phyloP scores from a whole-genome alignment of 2,329 filamentous ascomycete species.

The Scytalidium lignicola region DNA sequence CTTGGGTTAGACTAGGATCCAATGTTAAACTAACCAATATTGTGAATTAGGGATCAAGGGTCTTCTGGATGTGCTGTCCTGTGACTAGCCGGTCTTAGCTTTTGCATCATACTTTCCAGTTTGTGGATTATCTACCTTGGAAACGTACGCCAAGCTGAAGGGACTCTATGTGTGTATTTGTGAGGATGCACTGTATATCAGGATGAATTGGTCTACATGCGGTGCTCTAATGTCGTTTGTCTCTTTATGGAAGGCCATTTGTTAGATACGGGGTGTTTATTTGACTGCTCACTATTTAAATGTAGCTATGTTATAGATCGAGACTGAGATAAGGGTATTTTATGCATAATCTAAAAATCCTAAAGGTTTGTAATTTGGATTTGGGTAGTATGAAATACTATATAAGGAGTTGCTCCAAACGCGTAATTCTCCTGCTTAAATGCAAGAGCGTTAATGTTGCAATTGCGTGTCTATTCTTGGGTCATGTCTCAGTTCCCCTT shows the following conservation, averaged over 20 bases:
- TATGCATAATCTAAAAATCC: too few species aligned
- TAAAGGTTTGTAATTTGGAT: too few species aligned
- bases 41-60: not conserved
- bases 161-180: not conserved
- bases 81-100: slow-evolving; percentile 3
- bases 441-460: too few species aligned
- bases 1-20: not conserved
- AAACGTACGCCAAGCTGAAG: not conserved
- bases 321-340: too few species aligned
- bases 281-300: not conserved
- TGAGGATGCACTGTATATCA: not conserved
- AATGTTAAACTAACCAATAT: not conserved
- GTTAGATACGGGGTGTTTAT: not conserved
- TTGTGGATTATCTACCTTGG: slow-evolving; percentile 1
- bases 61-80: not conserved
- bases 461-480: too few species aligned
- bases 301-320: not conserved
- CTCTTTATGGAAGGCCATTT: not conserved
- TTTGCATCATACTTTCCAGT: not conserved
- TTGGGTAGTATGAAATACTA: too few species aligned
- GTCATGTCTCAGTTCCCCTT: too few species aligned
- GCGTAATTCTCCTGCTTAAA: too few species aligned
- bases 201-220: not conserved
- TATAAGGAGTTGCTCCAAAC: too few species aligned
- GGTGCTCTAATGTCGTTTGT: not conserved